Evolutionary conservation across 352 stramenopile genomes (phyloP).

Genomic region (Lagenidium giganteum): DNA sequence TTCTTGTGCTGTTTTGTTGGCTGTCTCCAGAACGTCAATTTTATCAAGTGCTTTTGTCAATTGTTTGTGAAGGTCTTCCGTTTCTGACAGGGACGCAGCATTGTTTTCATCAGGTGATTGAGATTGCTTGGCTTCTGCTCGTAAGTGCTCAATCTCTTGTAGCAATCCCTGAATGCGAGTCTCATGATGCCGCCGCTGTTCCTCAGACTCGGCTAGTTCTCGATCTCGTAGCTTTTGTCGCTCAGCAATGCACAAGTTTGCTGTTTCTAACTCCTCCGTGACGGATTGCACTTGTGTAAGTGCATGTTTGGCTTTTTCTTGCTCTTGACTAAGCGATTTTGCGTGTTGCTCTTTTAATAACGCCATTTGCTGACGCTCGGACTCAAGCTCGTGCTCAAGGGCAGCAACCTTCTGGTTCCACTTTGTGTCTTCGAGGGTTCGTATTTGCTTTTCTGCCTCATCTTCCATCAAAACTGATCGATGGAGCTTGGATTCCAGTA

Average conservation of each 20-base stretch:
- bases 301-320: slow-evolving; percentile 41
- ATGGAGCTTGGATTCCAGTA: slow-evolving; percentile 46
- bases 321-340: slow-evolving; percentile 24
- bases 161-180: slow-evolving; percentile 14
- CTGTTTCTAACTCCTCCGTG: slow-evolving; percentile 48
- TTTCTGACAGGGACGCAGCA: no score
- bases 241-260: slow-evolving; percentile 69
- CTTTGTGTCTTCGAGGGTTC: slow-evolving; percentile 39
- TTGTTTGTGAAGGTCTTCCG: no score
- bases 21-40: no score
- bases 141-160: slow-evolving; percentile 9
- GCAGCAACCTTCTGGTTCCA: slow-evolving; percentile 57
- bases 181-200: slow-evolving; percentile 21
- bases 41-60: no score
- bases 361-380: slow-evolving; percentile 29
- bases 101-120: slow-evolving; percentile 2
- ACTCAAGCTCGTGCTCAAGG: slow-evolving; percentile 43
- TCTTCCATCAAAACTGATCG: slow-evolving; percentile 42
- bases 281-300: slow-evolving; percentile 31
- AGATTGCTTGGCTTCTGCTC: background rate
- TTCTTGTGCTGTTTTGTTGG: no score
- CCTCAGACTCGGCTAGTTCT: slow-evolving; percentile 19
- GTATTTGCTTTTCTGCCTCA: slow-evolving; percentile 30
- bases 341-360: slow-evolving; percentile 36
- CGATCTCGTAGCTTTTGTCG: slow-evolving; percentile 56